Evolutionary conservation across 345 rosid genomes (phyloP), one percentile per base, ranked within the genome.

Genomic region (Ceriops tagal): DNA sequence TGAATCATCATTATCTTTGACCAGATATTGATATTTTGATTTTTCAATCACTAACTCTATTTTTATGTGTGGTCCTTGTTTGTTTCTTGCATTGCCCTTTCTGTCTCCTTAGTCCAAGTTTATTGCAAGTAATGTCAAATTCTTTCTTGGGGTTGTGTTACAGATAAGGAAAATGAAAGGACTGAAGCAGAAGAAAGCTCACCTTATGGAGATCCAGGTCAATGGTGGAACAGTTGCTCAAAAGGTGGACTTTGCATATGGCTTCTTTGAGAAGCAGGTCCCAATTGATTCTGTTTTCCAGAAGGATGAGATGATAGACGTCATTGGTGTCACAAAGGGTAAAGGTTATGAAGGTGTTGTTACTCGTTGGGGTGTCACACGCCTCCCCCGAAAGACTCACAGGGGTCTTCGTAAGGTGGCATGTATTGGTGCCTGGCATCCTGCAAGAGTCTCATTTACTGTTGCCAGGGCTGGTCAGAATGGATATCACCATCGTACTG

Each of bases 391-490:
- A n/a, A 91, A 91, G 83, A 91, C 97, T 61, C 97, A 91, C 73
- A 79, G 97, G 31, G 97, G 97, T 84, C 87, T 91, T 16, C 92
- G 96, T 55, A 91, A 91, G 85, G 97, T 91, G 31, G 97, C 97
- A 62, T 91, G 97, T 85, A 91, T 91, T 4, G 97, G 97, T 39
- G 95, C 97, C 26, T 91, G 97, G 97, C 97, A 91, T 84, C 97
- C 97, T 62, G 96, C 96, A 11, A 87, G 97, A 72, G 97, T 91
- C 19, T 91, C 97, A 8, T 91, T 84, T 68, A 91, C 97, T 9
- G 97, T 91, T 6, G 97, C 97, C 31, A 86, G 97, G 79, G 97
- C 97, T 81, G 97, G 97, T 73, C 97, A 91, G 81, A 91, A 91
- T n/a, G 97, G 97, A 53, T 91, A 91, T 77, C 97, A 91, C 73